A percentile compares a stretch with the other conserved stretches of the same genome.
These are phyloP conservation scores for Danielozyma ontarioensis DNA, from an alignment of 805 yeast species.

Conservation along the genomic window DNA sequence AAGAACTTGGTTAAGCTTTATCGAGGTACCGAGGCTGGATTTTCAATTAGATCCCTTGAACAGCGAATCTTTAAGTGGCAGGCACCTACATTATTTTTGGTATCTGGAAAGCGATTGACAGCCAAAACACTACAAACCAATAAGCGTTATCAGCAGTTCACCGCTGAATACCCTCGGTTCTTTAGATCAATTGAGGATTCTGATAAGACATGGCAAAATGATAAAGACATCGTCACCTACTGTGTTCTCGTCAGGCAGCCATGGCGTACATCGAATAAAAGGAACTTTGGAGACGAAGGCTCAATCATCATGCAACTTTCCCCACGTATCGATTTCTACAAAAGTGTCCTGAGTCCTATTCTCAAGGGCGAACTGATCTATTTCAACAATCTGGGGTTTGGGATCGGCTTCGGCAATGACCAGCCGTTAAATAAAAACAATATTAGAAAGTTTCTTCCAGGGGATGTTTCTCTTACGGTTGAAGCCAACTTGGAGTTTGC, in stretches of 20 bases:
- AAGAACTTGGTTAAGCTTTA: slow-evolving; percentile 57
- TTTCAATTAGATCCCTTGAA: slow-evolving; percentile 83
- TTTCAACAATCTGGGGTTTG: slow-evolving; percentile 71
- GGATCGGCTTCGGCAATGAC: slow-evolving; percentile 73
- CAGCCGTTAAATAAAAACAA: slow-evolving; percentile 56
- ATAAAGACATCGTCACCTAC: slow-evolving; percentile 45
- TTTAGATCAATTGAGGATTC: slow-evolving; percentile 23
- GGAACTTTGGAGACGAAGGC: slow-evolving; percentile 59
- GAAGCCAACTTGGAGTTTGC: slow-evolving; percentile 80
- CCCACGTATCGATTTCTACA: slow-evolving; percentile 58
- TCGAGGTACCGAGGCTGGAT: slow-evolving; percentile 73
- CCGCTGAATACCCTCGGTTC: slow-evolving; percentile 39
- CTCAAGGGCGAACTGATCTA: slow-evolving; percentile 42
- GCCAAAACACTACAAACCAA: slow-evolving; percentile 29
- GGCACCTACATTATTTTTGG: slow-evolving; percentile 71
- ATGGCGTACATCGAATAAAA: slow-evolving; percentile 73
- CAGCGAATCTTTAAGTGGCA: slow-evolving; percentile 83
- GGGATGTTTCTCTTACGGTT: slow-evolving; percentile 73
- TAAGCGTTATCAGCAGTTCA: slow-evolving; percentile 48
- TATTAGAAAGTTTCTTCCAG: slow-evolving; percentile 50
- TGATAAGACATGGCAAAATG: slow-evolving; percentile 29
- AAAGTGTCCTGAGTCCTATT: slow-evolving; percentile 25
- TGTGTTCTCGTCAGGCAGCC: slow-evolving; percentile 66
- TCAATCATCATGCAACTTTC: slow-evolving; percentile 60
- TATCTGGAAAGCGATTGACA: slow-evolving; percentile 57